A percentile compares a stretch with the other conserved stretches of the same genome.
These are phyloP conservation scores for Aspergillus conjunctus DNA, from an alignment of 495 filamentous ascomycete species.

Conservation along the genomic window DNA sequence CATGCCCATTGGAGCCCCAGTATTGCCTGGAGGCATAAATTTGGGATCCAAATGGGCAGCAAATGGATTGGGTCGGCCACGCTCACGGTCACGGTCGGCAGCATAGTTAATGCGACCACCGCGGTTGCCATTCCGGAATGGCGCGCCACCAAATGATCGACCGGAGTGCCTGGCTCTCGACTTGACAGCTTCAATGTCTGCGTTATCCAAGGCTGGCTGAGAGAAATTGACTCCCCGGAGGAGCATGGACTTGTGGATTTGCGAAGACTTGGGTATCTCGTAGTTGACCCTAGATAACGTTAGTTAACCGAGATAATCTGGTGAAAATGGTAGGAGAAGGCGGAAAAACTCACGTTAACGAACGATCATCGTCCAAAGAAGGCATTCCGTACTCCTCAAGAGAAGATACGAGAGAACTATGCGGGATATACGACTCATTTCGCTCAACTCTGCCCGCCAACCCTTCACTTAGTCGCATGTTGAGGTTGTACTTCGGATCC, in stretches of 20 bases:
- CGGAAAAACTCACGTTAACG: conserved; percentile 65
- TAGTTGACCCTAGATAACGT: conserved; percentile 70
- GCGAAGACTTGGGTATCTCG: conserved; percentile 68
- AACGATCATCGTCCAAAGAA: conserved; percentile 77
- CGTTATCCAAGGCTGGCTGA: conserved; percentile 65
- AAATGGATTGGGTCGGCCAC: conserved; percentile 53
- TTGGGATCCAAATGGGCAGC: conserved; percentile 56
- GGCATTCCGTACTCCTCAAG: conserved; percentile 68
- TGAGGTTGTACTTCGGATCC: conserved; percentile 63
- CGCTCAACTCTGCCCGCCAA: conserved; percentile 80
- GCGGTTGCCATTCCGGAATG: conserved; percentile 53
- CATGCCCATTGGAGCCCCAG: conserved; percentile 32
- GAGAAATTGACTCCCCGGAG: conserved; percentile 78
- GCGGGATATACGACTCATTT: conserved; percentile 77
- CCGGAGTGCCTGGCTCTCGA: conserved; percentile 61
- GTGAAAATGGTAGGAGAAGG: background rate
- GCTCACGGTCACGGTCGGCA: conserved; percentile 19
- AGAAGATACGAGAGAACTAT: conserved; percentile 65
- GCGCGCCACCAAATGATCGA: conserved; percentile 64
- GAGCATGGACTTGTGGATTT: conserved; percentile 91
- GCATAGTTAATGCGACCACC: conserved; percentile 56
- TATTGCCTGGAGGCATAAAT: conserved; percentile 43
- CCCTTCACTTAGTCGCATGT: conserved; percentile 72
- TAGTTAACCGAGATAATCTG: conserved; percentile 29
- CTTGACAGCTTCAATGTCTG: conserved; percentile 71